Evolutionary conservation across 139 green algal genomes (phyloP).

Genomic region (Desmodesmus armatus): DNA sequence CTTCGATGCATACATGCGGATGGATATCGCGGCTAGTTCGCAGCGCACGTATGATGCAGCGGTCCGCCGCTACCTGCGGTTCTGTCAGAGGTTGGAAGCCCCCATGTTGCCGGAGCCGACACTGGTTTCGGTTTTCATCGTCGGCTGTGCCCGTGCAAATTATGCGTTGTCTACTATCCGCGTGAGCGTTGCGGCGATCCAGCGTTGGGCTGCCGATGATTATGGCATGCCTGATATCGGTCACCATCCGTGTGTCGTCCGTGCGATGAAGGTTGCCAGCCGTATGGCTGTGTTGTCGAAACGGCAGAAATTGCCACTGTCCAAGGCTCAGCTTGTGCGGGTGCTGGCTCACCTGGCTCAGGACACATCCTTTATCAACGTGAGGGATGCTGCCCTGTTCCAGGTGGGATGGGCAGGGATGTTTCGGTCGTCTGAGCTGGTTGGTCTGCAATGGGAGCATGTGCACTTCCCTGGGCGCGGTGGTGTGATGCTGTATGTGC

Average conservation of each 20-base stretch:
- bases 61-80: background rate
- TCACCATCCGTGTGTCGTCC: background rate
- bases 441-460: constrained; percentile 5
- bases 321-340: background rate
- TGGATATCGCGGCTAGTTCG: background rate
- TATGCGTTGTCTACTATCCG: constrained; percentile 9
- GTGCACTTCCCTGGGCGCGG: background rate
- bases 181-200: background rate
- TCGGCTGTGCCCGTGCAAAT: background rate
- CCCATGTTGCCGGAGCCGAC: background rate
- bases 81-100: background rate
- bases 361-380: background rate
- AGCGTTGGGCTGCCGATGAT: constrained; percentile 3
- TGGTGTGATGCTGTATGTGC: constrained; percentile 29
- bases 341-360: background rate
- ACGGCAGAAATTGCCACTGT: constrained; percentile 17
- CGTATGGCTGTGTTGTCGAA: background rate
- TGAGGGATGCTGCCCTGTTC: constrained; percentile 9
- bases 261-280: no score
- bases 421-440: constrained; percentile 13
- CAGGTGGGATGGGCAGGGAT: constrained; percentile 18
- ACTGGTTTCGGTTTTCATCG: background rate
- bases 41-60: background rate
- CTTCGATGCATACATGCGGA: background rate
- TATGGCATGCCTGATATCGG: background rate